A percentile compares a stretch with the other conserved stretches of the same genome.
Conservation (phyloP, 2,329 filamentous ascomycete species). For the Sordariomycetes sp. region DNA sequence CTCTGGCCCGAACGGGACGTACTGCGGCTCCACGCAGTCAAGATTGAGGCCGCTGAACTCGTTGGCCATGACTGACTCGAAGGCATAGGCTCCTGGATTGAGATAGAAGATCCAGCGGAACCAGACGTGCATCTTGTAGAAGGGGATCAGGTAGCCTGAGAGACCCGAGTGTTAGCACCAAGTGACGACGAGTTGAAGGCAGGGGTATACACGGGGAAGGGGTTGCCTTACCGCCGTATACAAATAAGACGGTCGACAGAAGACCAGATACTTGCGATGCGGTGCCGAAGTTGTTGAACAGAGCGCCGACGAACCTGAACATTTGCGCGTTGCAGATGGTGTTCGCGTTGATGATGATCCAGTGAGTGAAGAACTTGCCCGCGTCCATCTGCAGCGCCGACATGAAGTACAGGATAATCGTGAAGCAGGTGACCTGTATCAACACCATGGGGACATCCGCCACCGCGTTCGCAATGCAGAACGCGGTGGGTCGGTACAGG, state of each 20-base stretch:
- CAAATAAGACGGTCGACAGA: constrained; percentile 14
- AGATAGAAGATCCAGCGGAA: constrained; percentile 44
- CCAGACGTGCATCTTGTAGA: constrained; percentile 28
- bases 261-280: constrained; percentile 14
- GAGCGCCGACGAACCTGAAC: constrained; percentile 52
- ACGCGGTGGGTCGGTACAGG: constrained; percentile 17
- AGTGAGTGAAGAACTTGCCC: constrained; percentile 45
- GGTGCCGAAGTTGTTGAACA: constrained; percentile 34
- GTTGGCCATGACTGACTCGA: constrained; percentile 54
- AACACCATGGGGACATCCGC: constrained; percentile 30
- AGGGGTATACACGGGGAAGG: too few relatives aligned
- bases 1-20: constrained; percentile 38
- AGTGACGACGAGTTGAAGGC: too few relatives aligned
- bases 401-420: constrained; percentile 21
- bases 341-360: constrained; percentile 44
- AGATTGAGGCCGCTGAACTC: constrained; percentile 45
- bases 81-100: constrained; percentile 42
- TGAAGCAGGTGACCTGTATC: constrained; percentile 38
- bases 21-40: constrained; percentile 41
- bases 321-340: constrained; percentile 50
- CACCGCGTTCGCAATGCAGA: constrained; percentile 24
- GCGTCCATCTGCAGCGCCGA: constrained; percentile 13
- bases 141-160: constrained; percentile 25
- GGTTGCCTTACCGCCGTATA: constrained; percentile 12
- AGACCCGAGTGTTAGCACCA: neutral